phyloP scores from a whole-genome alignment of 2,329 filamentous ascomycete genomes.

The Monosporascus cannonballus region DNA sequence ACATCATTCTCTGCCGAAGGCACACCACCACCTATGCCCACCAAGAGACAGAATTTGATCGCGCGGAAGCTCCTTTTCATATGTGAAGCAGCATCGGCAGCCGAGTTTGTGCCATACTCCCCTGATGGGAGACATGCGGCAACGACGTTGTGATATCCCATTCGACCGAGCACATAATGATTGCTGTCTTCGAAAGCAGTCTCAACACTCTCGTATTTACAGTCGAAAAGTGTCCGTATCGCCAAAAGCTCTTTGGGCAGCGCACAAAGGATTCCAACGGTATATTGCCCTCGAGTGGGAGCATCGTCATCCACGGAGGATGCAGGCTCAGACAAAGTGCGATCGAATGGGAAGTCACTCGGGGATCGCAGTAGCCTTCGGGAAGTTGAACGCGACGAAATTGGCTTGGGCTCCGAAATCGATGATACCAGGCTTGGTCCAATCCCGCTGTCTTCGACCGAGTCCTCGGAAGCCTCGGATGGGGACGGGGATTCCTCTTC shows the following conservation, averaged over 20 bases:
- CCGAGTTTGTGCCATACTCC: slow-evolving; percentile 25
- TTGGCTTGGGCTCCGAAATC: no score
- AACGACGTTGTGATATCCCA: slow-evolving; percentile 16
- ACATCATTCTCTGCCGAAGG: slow-evolving; percentile 5
- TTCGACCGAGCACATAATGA: slow-evolving; percentile 15
- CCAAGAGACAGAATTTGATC: slow-evolving; percentile 34
- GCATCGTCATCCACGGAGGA: no score
- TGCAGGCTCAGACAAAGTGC: no score
- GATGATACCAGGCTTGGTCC: no score
- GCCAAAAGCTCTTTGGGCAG: slow-evolving; percentile 13
- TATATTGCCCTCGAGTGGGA: no score
- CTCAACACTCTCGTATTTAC: slow-evolving; percentile 5
- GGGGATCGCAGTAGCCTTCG: no score
- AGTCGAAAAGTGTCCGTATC: slow-evolving; percentile 13
- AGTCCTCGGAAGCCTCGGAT: no score
- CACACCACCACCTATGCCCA: slow-evolving; percentile 32
- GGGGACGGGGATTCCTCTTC: no score
- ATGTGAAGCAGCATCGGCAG: slow-evolving; percentile 25
- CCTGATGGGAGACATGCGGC: slow-evolving; percentile 16
- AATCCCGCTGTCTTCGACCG: no score
- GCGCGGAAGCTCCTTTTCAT: slow-evolving; percentile 25
- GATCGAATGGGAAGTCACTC: no score
- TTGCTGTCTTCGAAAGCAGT: slow-evolving; percentile 3
- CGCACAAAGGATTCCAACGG: no score
- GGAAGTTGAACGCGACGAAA: no score